Conservation (phyloP, 805 yeast species). For the Isabelozyma gotoi region DNA sequence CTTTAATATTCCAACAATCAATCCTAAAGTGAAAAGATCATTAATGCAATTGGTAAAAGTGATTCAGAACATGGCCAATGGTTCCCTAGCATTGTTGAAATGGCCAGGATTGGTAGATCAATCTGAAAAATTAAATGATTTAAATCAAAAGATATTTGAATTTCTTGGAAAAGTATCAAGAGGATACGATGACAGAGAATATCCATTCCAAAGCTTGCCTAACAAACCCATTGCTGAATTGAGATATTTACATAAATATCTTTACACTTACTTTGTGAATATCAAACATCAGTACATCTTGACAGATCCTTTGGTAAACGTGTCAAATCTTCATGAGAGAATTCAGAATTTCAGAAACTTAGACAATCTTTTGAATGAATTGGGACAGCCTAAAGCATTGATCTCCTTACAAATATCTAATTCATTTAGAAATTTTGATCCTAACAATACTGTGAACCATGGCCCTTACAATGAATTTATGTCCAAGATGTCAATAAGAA, state of each 20-base stretch:
- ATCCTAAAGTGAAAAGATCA: conserved; percentile 54
- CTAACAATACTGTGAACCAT: conserved; percentile 46
- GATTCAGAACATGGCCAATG: conserved; percentile 85
- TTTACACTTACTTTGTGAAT: conserved; percentile 31
- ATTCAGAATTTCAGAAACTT: conserved; percentile 32
- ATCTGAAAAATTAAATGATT: conserved; percentile 34
- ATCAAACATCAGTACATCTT: conserved; percentile 29
- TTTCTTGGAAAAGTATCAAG: conserved; percentile 28
- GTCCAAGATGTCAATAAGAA: conserved; percentile 61
- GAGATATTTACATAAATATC: conserved; percentile 40
- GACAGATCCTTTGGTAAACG: conserved; percentile 15
- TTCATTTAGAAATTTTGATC: conserved; percentile 40
- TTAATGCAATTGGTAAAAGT: conserved; percentile 79
- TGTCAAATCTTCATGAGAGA: conserved; percentile 17
- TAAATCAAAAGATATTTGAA: conserved; percentile 25
- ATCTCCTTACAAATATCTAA: conserved; percentile 58
- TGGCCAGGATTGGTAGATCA: conserved; percentile 54
- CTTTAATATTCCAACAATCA: conserved; percentile 26
- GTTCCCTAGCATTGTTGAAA: conserved; percentile 62
- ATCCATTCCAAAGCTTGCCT: conserved; percentile 24
- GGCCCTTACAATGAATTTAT: conserved; percentile 68
- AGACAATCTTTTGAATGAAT: conserved; percentile 46
- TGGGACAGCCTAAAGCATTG: conserved; percentile 62
- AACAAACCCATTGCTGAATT: conserved; percentile 36
- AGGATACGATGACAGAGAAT: conserved; percentile 6